phyloP scores from a whole-genome alignment of 345 rosid genomes.

The Salix viminalis region DNA sequence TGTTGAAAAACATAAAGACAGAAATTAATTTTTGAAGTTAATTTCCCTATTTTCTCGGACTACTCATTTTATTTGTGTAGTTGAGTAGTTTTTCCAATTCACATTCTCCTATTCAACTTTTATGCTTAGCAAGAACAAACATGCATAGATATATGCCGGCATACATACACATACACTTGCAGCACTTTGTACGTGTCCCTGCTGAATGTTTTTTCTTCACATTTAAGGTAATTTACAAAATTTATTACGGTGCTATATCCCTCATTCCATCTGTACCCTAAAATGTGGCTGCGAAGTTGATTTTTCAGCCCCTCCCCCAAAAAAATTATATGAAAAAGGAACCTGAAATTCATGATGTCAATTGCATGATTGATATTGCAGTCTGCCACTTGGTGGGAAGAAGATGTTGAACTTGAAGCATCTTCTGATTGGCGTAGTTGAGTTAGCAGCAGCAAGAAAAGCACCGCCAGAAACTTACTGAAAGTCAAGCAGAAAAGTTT shows the following conservation, averaged over 20 bases:
- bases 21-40: too few species aligned
- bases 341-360: background rate
- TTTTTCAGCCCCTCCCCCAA: background rate
- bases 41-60: too few species aligned
- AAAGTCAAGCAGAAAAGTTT: background rate
- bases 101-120: too few species aligned
- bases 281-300: background rate
- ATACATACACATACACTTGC: too few species aligned
- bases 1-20: too few species aligned
- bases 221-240: background rate
- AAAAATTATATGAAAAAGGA: background rate
- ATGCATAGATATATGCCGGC: too few species aligned
- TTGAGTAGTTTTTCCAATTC: too few species aligned
- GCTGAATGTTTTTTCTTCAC: background rate
- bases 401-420: conserved; percentile 69
- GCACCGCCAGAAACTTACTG: background rate
- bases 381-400: conserved; percentile 98
- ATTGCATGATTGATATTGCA: conserved; percentile 25
- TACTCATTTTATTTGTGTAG: too few species aligned
- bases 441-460: conserved; percentile 8
- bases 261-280: background rate
- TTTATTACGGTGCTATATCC: background rate
- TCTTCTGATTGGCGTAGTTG: conserved; percentile 86
- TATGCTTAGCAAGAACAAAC: too few species aligned
- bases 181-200: too few species aligned